Base-by-base conservation (phyloP, 768 basidiomycete genomes). In the Auricularia sp. region DNA sequence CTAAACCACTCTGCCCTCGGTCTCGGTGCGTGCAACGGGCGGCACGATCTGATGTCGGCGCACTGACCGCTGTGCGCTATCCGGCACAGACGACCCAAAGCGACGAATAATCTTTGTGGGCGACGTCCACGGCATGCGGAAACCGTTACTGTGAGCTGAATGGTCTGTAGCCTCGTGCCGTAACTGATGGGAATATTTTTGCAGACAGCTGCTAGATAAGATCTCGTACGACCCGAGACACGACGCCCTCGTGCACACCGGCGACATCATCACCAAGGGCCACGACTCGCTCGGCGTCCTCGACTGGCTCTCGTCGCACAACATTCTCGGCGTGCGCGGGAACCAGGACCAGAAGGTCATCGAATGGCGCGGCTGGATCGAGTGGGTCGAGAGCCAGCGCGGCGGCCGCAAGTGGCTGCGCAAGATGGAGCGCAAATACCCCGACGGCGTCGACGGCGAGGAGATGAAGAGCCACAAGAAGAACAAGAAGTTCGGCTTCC, bases 261-360 rank as follows among this genome's bases (percentile, higher is more conserved):
- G 96, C 14, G 96, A 98, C 73, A 78, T 95, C 16, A 70, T 91
- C 18, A 78, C 88, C 23, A 95, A 90, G 73, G 88, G 86, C 3
- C 72, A 80, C 0, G 80, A 81, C n/a, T 88, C 90, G 0, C 73
- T 87, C 65, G 77, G 81, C 5, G 79, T 89, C 21, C 75, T 96
- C 8, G 74, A 78, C 6, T 91, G 83, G 73, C 80, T 97, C 80
- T 75, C 85, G 2, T 70, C 75, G 8, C 72, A 87, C 69, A 82
- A 84, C 61, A 78, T 92, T 53, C 81, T 81, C 29, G 93, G 93
- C 16, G 92, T 97, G 3, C 84, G 95, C 36, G 95, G 96, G 0
- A 98, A 98, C 72, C 92, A 98, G 71, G 95, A 98, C 76, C 93
- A 98, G 74, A 82, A 82, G 67, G 84, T 94, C 54, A 81, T 98